Conservation (phyloP, 176 grass and related monocot genomes). For the Oryza officinalis region DNA sequence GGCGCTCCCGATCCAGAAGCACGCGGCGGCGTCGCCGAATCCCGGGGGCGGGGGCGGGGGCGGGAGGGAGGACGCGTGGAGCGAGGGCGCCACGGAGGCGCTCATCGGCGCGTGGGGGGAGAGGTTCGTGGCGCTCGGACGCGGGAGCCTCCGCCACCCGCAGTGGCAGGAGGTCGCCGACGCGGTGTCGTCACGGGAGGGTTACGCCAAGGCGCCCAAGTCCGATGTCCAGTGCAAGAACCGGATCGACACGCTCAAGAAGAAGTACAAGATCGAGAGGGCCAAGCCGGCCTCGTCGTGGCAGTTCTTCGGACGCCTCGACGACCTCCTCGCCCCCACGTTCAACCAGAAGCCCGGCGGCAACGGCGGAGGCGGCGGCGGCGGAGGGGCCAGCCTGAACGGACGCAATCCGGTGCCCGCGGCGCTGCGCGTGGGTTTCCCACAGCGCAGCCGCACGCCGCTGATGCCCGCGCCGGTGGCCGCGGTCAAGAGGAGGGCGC, state of each 20-base stretch:
- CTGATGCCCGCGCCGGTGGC: conserved; percentile 12
- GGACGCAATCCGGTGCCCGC: conserved; percentile 31
- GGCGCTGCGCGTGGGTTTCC: conserved; percentile 51
- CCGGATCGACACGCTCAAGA: conserved; percentile 98
- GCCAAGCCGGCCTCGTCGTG: conserved; percentile 67
- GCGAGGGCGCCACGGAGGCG: conserved; percentile 82
- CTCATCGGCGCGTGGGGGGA: conserved; percentile 98
- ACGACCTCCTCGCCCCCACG: conserved; percentile 71
- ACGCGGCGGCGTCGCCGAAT: conserved; percentile 30
- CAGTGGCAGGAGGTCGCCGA: conserved; percentile 99
- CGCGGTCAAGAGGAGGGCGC: conserved; percentile 18
- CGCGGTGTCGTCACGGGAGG: conserved; percentile 74
- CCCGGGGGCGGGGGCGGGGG: conserved; percentile 36
- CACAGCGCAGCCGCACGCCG: conserved; percentile 68
- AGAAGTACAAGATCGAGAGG: conserved; percentile 98
- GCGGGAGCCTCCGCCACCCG: conserved; percentile 88
- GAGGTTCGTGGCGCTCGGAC: conserved; percentile 83
- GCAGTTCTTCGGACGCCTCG: conserved; percentile 82
- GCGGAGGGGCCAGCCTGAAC: conserved; percentile 3
- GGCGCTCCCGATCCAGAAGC: conserved; percentile 73
- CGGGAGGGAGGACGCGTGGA: conserved; percentile 93
- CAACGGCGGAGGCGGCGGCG: background rate
- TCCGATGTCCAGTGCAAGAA: conserved; percentile 98
- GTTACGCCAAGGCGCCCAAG: conserved; percentile 76
- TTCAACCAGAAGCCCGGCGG: conserved; percentile 37